Conservation (phyloP, 495 filamentous ascomycete genomes). For the Aeminium ludgeri region DNA sequence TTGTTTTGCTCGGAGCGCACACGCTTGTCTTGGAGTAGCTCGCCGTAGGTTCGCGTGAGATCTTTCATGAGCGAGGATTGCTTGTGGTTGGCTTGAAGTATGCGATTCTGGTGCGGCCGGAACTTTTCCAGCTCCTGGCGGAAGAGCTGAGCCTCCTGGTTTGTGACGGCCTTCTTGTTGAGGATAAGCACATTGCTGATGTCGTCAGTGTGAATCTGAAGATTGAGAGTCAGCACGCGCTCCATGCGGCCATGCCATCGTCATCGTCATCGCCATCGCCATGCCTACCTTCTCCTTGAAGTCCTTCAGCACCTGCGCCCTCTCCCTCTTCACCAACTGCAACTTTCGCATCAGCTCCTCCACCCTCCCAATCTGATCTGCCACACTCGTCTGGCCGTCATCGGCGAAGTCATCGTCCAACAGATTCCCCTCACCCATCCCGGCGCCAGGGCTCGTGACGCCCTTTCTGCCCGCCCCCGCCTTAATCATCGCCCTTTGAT, state of each 20-base stretch:
- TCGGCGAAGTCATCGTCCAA: constrained; percentile 76
- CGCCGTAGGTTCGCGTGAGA: constrained; percentile 70
- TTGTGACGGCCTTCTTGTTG: constrained; percentile 86
- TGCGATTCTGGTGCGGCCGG: constrained; percentile 74
- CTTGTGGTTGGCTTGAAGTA: constrained; percentile 86
- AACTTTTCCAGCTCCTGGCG: constrained; percentile 93
- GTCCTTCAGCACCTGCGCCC: constrained; percentile 83
- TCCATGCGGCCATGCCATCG: too few species aligned
- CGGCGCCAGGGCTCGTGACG: constrained; percentile 34
- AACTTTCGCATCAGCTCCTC: constrained; percentile 85
- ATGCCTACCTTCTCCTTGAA: constrained; percentile 81
- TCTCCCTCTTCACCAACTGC: constrained; percentile 78
- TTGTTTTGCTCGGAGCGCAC: constrained; percentile 87
- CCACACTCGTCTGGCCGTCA: constrained; percentile 58
- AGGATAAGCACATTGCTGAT: constrained; percentile 93
- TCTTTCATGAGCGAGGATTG: constrained; percentile 90
- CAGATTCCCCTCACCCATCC: constrained; percentile 47
- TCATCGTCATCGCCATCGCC: too few species aligned
- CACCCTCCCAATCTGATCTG: constrained; percentile 75
- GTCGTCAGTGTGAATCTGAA: constrained; percentile 81
- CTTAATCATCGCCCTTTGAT: constrained; percentile 66
- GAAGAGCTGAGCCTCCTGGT: constrained; percentile 79
- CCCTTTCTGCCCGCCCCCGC: constrained; percentile 40
- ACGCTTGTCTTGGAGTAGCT: constrained; percentile 82
- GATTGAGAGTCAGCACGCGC: not conserved